These are phyloP conservation scores for Pseudomonodictys pantanalensis DNA, from an alignment of 495 filamentous ascomycete genomes.

Conservation along the genomic window DNA sequence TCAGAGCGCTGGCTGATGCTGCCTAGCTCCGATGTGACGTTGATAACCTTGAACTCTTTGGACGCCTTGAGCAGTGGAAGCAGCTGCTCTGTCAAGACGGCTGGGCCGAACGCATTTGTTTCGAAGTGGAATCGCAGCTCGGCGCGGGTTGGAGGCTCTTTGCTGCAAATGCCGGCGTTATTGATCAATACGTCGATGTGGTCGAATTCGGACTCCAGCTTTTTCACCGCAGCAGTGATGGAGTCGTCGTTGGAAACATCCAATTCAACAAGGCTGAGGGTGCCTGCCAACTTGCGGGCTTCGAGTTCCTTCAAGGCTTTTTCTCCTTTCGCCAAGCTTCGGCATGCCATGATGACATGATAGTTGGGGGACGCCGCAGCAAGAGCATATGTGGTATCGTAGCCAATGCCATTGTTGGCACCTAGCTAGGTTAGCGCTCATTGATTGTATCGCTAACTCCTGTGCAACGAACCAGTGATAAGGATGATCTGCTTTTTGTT, in stretches of 20 bases:
- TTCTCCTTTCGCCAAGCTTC: constrained; percentile 37
- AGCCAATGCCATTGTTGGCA: constrained; percentile 44
- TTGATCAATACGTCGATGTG: constrained; percentile 30
- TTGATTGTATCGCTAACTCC: neutral
- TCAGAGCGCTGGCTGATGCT: constrained; percentile 21
- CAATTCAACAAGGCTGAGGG: constrained; percentile 27
- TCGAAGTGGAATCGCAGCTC: constrained; percentile 29
- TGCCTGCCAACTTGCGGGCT: constrained; percentile 26
- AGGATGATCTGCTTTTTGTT: constrained; percentile 20
- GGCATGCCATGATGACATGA: constrained; percentile 43
- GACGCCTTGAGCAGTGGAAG: constrained; percentile 37
- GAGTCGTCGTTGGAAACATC: constrained; percentile 34
- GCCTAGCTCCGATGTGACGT: constrained; percentile 35
- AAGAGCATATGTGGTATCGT: constrained; percentile 36
- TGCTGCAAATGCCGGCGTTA: constrained; percentile 27
- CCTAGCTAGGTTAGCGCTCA: constrained; percentile 17
- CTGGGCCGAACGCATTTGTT: constrained; percentile 41
- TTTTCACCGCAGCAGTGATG: constrained; percentile 26
- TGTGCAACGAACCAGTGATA: constrained; percentile 12
- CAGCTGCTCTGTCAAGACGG: constrained; percentile 35
- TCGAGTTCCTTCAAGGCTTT: constrained; percentile 37
- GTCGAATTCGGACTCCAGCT: constrained; percentile 25
- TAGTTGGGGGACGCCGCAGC: constrained; percentile 33
- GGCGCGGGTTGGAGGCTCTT: constrained; percentile 1
- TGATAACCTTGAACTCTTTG: constrained; percentile 33